These are phyloP conservation scores for Solanum commersonii DNA, from an alignment of 257 asterid genomes.

Conservation along the genomic window DNA sequence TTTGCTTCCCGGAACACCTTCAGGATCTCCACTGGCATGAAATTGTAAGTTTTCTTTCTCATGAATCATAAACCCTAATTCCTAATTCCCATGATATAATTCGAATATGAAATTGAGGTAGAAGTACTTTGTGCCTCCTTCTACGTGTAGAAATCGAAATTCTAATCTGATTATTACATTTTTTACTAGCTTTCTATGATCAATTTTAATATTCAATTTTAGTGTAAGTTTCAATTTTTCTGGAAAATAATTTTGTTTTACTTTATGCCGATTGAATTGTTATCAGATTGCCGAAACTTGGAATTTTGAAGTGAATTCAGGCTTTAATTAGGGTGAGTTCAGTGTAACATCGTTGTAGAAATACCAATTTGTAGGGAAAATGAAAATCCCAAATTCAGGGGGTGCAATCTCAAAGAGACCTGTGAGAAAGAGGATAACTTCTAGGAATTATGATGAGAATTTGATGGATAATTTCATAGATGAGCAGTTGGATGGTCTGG, in stretches of 20 bases:
- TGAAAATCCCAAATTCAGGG: conserved; percentile 15
- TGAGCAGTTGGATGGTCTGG: conserved; percentile 32
- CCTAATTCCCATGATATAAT: not conserved
- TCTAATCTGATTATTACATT: not conserved
- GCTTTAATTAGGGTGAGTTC: not conserved
- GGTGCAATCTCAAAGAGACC: conserved; percentile 39
- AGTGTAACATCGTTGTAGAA: not conserved
- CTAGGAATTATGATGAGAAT: conserved; percentile 51
- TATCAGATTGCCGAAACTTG: not conserved
- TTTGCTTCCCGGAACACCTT: not conserved
- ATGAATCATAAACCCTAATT: not conserved
- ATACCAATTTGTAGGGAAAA: not conserved
- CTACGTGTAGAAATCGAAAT: not conserved
- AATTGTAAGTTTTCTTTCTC: not conserved
- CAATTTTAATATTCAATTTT: not conserved
- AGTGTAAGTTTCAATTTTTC: not conserved
- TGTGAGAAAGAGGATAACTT: conserved; percentile 32
- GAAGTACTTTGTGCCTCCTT: not conserved
- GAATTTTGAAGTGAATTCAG: not conserved
- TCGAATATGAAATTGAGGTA: not conserved
- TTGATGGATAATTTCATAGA: conserved; percentile 20
- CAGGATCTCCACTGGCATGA: not conserved
- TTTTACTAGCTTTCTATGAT: not conserved
- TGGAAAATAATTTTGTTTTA: not conserved
- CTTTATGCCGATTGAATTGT: not conserved